Base-by-base conservation (phyloP, 192 early-diverging fungal genomes). In the Oehlia diaphana region DNA sequence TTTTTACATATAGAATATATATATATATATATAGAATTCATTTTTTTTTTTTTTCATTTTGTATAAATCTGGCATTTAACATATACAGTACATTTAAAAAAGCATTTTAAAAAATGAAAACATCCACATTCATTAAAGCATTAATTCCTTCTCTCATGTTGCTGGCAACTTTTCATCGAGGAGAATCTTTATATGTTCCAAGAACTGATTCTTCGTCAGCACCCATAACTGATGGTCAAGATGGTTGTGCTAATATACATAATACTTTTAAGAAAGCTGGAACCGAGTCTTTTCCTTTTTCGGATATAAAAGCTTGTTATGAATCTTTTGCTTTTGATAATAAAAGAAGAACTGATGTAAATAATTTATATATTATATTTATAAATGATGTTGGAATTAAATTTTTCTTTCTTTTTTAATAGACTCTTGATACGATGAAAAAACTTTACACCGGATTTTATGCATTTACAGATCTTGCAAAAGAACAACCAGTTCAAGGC, bases 161-260 rank as follows among this genome's bases (percentile, higher is more conserved):
- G 68, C 68, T 70, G 68, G 68, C 68, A 37, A 70, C 68, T n/a
- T 26, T 26, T 26, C 35, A 70, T 12, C 31, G 68, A 42, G 37
- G 31, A 42, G 19, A 70, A 39, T 42, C 68, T 70, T 33, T 37
- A 21, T 70, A 65, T 26, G 12, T 70, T 5, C 68, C 68, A 70
- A 70, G 9, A 65, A 3, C 31, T 28, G 16, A 13, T 7, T 37
- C 35, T 21, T 70, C 68, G 16, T 19, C 68, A 69, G 21, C 16
- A 39, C 35, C 68, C 14, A 44, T 2, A n/a, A 2, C 0, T 70
- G 1, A 12, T 21, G 10, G 35, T 23, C 35, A 13, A 39, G 67
- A 70, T 70, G 68, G 68, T 37, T 70, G 68, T 70, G 68, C 68
- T 9, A 70, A 42, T 9, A 70, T 70, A 33, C 68, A 70, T 21